Conservation (phyloP, 2,329 filamentous ascomycete genomes). For the Colletotrichum gloeosporioides region DNA sequence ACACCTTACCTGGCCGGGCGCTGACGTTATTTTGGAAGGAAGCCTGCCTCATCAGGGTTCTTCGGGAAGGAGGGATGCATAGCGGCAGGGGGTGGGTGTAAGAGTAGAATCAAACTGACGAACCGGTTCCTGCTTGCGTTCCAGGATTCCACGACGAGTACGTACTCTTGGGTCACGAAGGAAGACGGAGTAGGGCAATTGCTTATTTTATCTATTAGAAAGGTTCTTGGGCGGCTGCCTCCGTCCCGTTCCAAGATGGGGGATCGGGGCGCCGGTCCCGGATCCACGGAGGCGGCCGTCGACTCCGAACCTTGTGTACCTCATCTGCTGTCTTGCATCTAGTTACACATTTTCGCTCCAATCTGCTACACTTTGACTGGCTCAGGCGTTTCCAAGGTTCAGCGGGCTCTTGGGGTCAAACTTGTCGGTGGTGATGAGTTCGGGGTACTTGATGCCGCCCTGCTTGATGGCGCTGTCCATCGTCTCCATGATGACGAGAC, state of each 20-base stretch:
- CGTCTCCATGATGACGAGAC: slow-evolving; percentile 81
- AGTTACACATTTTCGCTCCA: background rate
- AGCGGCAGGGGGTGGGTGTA: background rate
- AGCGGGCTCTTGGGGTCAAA: slow-evolving; percentile 66
- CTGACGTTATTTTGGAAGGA: background rate
- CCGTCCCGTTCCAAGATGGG: background rate
- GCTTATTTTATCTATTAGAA: background rate
- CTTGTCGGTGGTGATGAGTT: slow-evolving; percentile 60
- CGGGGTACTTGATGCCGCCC: slow-evolving; percentile 59
- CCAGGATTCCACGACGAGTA: background rate
- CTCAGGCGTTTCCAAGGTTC: slow-evolving; percentile 55
- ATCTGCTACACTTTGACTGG: background rate
- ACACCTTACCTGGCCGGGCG: background rate
- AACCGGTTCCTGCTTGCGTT: background rate
- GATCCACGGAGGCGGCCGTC: background rate
- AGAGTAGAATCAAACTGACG: background rate
- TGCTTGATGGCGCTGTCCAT: slow-evolving; percentile 63
- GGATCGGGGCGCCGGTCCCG: background rate
- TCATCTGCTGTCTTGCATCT: background rate
- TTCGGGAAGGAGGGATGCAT: background rate
- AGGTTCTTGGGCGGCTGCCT: background rate
- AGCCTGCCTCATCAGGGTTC: background rate
- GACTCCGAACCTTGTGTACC: background rate
- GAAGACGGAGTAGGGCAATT: background rate
- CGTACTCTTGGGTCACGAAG: background rate